A percentile compares a stretch with the other conserved stretches of the same genome.
These are phyloP conservation scores for Neurospora sp. DNA, from an alignment of 2,329 filamentous ascomycete genomes.

Conservation along the genomic window DNA sequence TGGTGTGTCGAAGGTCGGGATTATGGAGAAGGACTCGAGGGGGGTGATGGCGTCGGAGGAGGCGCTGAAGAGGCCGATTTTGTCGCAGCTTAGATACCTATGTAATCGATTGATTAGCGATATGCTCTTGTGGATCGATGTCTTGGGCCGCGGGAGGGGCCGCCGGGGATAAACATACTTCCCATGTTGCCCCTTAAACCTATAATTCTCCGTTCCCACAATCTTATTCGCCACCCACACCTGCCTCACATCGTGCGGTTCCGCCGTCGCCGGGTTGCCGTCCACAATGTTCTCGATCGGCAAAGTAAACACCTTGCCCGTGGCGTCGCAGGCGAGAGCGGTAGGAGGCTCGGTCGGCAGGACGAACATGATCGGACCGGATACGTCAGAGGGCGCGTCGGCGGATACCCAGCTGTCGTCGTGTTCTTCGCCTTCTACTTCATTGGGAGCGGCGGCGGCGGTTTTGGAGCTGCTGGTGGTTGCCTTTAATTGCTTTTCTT, in stretches of 20 bases:
- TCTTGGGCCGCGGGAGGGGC: background rate
- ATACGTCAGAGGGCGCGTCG: slow-evolving; percentile 61
- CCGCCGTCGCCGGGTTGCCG: slow-evolving; percentile 68
- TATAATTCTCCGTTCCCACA: slow-evolving; percentile 68
- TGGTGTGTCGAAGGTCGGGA: slow-evolving; percentile 53
- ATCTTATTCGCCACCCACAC: slow-evolving; percentile 88
- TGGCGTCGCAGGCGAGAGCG: slow-evolving; percentile 75
- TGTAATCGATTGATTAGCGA: background rate
- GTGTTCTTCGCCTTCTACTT: slow-evolving; percentile 26
- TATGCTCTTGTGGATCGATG: too few species aligned
- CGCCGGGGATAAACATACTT: slow-evolving; percentile 40
- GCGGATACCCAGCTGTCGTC: slow-evolving; percentile 79
- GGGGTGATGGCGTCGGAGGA: slow-evolving; percentile 71
- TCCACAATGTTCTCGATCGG: slow-evolving; percentile 83
- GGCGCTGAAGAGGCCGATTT: slow-evolving; percentile 67
- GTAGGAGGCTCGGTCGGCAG: slow-evolving; percentile 64
- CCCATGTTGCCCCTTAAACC: slow-evolving; percentile 85
- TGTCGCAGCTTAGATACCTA: slow-evolving; percentile 80
- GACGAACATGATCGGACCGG: slow-evolving; percentile 74
- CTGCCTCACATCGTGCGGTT: slow-evolving; percentile 91
- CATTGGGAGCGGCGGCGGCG: slow-evolving; percentile 18
- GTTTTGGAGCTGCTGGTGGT: slow-evolving; percentile 10
- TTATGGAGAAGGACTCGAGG: slow-evolving; percentile 70
- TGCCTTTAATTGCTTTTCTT: slow-evolving; percentile 25
- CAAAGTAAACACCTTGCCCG: slow-evolving; percentile 76